phyloP scores from a whole-genome alignment of 1,284 basidiomycete species.

The Malassezia cuniculi region DNA sequence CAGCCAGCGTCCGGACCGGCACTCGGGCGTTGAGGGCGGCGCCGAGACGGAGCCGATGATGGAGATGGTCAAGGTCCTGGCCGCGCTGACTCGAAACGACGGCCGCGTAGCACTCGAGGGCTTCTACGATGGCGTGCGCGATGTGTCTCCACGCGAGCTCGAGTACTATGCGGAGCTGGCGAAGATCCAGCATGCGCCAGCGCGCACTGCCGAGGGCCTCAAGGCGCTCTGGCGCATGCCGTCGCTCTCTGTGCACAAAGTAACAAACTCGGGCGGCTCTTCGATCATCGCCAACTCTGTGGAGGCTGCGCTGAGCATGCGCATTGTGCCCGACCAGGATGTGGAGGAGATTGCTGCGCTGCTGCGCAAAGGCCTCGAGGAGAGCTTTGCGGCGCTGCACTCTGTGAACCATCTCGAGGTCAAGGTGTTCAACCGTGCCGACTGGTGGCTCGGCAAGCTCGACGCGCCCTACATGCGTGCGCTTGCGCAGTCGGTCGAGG shows the following conservation, averaged over 20 bases:
- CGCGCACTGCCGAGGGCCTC: conserved; percentile 18
- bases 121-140: conserved; percentile 57
- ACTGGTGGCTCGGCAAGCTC: conserved; percentile 89
- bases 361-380: conserved; percentile 54
- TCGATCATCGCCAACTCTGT: conserved; percentile 35
- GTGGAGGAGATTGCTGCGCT: conserved; percentile 57
- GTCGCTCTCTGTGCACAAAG: conserved; percentile 30
- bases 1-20: conserved; percentile 56
- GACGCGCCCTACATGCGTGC: conserved; percentile 70
- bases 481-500: conserved; percentile 63
- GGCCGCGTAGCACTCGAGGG: conserved; percentile 58
- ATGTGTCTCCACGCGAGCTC: conserved; percentile 24
- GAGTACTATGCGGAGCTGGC: conserved; percentile 42
- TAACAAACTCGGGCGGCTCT: conserved; percentile 26
- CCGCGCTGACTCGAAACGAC: conserved; percentile 57
- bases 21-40: conserved; percentile 87
- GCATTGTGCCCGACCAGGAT: conserved; percentile 86
- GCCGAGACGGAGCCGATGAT: conserved; percentile 75
- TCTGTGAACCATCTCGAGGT: conserved; percentile 4
- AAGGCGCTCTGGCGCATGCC: conserved; percentile 37
- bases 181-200: conserved; percentile 16
- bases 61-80: conserved; percentile 71
- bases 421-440: conserved; percentile 66
- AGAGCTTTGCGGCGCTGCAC: conserved; percentile 54
- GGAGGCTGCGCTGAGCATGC: conserved; percentile 48